phyloP scores from a whole-genome alignment of 306 rosid genomes.

The Glycine soja region DNA sequence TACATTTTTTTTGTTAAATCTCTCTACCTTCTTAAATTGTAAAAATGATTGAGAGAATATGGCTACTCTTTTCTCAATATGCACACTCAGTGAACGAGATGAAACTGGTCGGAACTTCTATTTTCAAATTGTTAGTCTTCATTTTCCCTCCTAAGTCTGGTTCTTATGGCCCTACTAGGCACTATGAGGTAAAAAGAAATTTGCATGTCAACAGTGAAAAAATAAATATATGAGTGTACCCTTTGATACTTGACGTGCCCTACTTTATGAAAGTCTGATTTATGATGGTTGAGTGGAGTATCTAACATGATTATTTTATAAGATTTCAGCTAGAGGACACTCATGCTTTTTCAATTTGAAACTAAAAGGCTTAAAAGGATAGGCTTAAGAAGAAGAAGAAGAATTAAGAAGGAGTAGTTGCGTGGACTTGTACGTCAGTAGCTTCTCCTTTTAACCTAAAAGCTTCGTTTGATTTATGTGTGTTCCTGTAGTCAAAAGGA shows the following conservation, averaged over 20 bases:
- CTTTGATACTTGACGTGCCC: conserved; percentile 51
- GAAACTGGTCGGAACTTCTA: not conserved
- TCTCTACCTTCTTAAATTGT: not conserved
- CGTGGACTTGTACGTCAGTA: conserved; percentile 87
- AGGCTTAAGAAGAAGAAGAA: conserved; percentile 44
- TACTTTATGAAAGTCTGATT: conserved; percentile 43
- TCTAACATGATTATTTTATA: conserved; percentile 31
- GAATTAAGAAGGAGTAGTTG: conserved; percentile 45
- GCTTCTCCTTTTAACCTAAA: conserved; percentile 82
- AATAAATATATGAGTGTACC: conserved; percentile 54
- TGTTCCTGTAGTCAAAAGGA: conserved; percentile 59
- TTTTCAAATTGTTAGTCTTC: conserved; percentile 49
- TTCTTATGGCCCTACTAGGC: conserved; percentile 54
- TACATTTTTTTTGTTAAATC: not conserved
- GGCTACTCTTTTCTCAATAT: not conserved
- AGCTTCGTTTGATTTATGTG: conserved; percentile 54
- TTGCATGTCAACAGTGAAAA: conserved; percentile 62
- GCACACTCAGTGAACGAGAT: conserved; percentile 13
- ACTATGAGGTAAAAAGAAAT: conserved; percentile 48
- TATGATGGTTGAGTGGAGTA: conserved; percentile 41
- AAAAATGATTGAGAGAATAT: not conserved
- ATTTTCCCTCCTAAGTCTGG: conserved; percentile 54
- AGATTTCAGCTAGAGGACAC: conserved; percentile 44
- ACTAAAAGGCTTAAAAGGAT: conserved; percentile 37
- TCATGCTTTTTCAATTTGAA: conserved; percentile 39